Evolutionary conservation across 2,329 filamentous ascomycete genomes (phyloP), one percentile per base, ranked within the genome.

Genomic region (Penicillium sp.): DNA sequence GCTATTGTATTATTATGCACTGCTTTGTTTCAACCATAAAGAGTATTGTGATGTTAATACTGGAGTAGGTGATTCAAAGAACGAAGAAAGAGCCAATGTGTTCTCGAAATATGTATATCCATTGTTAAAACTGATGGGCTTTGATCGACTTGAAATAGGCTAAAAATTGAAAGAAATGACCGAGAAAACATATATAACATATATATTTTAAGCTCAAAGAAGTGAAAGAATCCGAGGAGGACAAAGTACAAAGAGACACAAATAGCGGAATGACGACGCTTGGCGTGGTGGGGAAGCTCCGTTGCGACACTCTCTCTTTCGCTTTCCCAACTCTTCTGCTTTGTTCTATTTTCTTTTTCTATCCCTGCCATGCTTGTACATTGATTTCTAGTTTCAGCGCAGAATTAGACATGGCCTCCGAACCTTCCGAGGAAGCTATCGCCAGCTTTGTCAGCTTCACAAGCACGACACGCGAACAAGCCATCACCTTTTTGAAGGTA

Each of bases 401-500:
- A 45, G 42, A 45, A 45, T n/a, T 4, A 44, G 22, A 19, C 25
- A 75, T 75, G 73, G 66, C 66, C 28, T 61, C 68, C 36, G 73
- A 76, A 67, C 72, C 73, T 25, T 61, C 69, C 43, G 74, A 77
- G 59, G 75, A 75, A 51, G 71, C 69, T 42, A 74, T 78, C 51
- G 50, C 64, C 28, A 72, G 69, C 60, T 77, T 78, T 56, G 69
- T 75, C 55, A 70, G 61, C 64, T 73, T 77, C 59, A 77, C 74
- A 35, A 73, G 70, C 58, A 68, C 73, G 5, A 67, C 70, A 9
- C 72, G 73, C 47, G 69, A 74, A 35, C 68, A 73, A 56, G 75
- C 76, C 10, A 67, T 76, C 57, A 65, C 58, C 50, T 77, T 76
- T 55, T 62, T 78, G 30, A 75, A 75, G 68, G 76, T 77, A 50